Percentiles rank a stretch among this genome's conserved stretches.
Conservation (phyloP, 768 basidiomycete species). For the Mycena olivaceomarginata region DNA sequence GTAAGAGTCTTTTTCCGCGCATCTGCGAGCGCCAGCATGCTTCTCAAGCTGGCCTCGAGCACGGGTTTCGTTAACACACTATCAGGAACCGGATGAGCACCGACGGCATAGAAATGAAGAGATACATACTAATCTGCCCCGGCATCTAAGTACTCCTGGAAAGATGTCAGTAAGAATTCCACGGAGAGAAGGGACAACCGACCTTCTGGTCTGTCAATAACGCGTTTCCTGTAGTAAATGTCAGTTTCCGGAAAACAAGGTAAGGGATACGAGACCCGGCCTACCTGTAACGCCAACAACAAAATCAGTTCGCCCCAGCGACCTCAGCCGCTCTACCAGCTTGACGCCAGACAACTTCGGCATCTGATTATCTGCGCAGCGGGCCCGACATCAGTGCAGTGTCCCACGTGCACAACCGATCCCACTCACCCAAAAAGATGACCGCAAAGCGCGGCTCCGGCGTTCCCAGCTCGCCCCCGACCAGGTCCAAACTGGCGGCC, state of each 20-base stretch:
- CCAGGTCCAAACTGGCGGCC: conserved; percentile 52
- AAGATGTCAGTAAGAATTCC: conserved; percentile 28
- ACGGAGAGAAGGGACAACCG: neutral
- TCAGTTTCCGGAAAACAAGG: neutral
- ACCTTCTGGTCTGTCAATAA: conserved; percentile 66
- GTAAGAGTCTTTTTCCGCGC: conserved; percentile 38
- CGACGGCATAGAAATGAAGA: conserved; percentile 21
- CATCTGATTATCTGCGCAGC: conserved; percentile 74
- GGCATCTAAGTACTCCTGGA: conserved; percentile 71
- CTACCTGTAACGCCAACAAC: conserved; percentile 78
- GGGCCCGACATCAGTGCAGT: neutral
- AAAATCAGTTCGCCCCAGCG: conserved; percentile 73
- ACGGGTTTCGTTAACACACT: conserved; percentile 81
- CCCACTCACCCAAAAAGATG: conserved; percentile 46
- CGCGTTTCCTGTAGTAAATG: conserved; percentile 58
- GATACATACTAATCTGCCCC: conserved; percentile 73
- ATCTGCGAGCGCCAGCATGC: conserved; percentile 53
- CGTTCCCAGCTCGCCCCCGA: neutral
- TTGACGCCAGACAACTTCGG: conserved; percentile 78
- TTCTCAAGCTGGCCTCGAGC: conserved; percentile 62
- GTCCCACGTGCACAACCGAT: neutral
- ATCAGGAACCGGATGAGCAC: conserved; percentile 1
- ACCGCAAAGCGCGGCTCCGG: conserved; percentile 45
- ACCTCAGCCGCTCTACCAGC: conserved; percentile 69
- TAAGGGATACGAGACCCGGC: neutral